These are phyloP conservation scores for Cystobasidiaceae sp. DNA, from an alignment of 1,284 basidiomycete species.

Conservation along the genomic window DNA sequence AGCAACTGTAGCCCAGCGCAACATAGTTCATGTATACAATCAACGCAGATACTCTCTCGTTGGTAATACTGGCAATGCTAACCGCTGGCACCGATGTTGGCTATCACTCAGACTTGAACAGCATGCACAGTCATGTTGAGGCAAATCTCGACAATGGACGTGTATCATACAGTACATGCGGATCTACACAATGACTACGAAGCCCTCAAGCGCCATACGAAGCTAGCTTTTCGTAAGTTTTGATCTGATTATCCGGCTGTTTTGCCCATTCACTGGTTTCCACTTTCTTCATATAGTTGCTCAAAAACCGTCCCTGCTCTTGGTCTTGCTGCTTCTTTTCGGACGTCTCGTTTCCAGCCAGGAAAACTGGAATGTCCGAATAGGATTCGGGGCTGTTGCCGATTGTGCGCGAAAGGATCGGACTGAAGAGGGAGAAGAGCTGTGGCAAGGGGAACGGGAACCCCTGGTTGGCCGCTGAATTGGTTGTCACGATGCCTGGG, in stretches of 20 bases:
- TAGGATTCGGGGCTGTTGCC: constrained; percentile 39
- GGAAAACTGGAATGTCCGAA: constrained; percentile 41
- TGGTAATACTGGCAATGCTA: too few relatives aligned
- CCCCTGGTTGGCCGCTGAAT: constrained; percentile 42
- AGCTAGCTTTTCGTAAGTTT: constrained; percentile 27
- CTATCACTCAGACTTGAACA: too few relatives aligned
- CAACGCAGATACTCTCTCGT: too few relatives aligned
- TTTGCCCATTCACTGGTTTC: constrained; percentile 4
- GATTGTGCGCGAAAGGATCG: constrained; percentile 38
- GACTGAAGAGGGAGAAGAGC: constrained; percentile 38
- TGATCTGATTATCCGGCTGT: constrained; percentile 13
- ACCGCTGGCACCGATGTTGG: too few relatives aligned
- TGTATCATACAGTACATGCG: too few relatives aligned
- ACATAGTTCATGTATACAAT: too few relatives aligned
- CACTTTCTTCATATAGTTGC: constrained; percentile 1
- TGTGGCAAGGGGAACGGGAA: constrained; percentile 41
- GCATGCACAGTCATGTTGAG: too few relatives aligned
- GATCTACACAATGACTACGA: background rate
- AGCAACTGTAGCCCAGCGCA: too few relatives aligned
- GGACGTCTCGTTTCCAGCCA: constrained; percentile 35
- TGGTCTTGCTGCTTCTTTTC: background rate
- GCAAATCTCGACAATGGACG: too few relatives aligned
- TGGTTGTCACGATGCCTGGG: constrained; percentile 42
- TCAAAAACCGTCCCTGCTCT: constrained; percentile 10
- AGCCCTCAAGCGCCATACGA: background rate